phyloP scores from a whole-genome alignment of 2,329 filamentous ascomycete genomes.

The Colletotrichum spinosum region DNA sequence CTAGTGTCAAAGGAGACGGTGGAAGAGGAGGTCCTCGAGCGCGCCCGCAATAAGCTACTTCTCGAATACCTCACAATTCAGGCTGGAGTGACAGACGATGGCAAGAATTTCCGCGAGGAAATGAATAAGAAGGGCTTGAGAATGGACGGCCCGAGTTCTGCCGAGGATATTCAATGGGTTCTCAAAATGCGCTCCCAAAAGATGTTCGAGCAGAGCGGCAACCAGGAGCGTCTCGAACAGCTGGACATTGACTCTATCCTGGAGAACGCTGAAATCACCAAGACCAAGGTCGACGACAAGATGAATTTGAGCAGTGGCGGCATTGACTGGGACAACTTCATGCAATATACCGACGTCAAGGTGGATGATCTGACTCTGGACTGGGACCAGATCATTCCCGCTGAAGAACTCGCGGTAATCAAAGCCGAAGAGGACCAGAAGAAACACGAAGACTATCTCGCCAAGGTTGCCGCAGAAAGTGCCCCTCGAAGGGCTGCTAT shows the following conservation, averaged over 20 bases:
- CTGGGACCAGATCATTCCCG: constrained; percentile 98
- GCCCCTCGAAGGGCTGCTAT: constrained; percentile 81
- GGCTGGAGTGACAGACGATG: constrained; percentile 94
- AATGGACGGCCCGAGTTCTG: constrained; percentile 86
- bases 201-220: constrained; percentile 98
- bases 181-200: constrained; percentile 98
- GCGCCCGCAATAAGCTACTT: constrained; percentile 96
- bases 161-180: constrained; percentile 95
- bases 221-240: constrained; percentile 96
- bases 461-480: constrained; percentile 84
- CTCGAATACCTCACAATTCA: constrained; percentile 98
- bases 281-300: constrained; percentile 94
- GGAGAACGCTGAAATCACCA: constrained; percentile 96
- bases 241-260: constrained; percentile 97
- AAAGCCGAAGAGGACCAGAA: constrained; percentile 90
- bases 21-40: constrained; percentile 96
- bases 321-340: constrained; percentile 88
- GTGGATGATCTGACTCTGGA: constrained; percentile 83
- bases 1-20: constrained; percentile 98
- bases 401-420: constrained; percentile 88
- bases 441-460: constrained; percentile 84
- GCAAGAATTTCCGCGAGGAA: constrained; percentile 80
- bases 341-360: constrained; percentile 98
- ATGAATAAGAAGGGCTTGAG: constrained; percentile 81
- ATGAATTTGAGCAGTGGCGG: constrained; percentile 92